Evolutionary conservation across 345 rosid genomes (phyloP), one percentile per base, ranked within the genome.

Genomic region (Gossypium raimondii): DNA sequence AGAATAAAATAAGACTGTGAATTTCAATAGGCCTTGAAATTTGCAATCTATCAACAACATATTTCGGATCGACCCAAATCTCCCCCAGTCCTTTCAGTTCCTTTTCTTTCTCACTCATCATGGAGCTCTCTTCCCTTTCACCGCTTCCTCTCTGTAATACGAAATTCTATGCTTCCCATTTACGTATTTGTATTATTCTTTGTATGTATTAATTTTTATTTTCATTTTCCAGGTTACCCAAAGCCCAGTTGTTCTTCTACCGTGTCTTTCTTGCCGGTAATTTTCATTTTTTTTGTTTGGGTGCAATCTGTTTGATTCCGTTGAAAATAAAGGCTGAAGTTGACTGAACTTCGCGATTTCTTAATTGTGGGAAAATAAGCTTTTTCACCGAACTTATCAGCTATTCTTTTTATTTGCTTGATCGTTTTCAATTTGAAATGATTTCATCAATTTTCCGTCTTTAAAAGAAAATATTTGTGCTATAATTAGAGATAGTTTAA

Each of bases 81-180:
- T 22, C 74, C 70, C 14, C n/a, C 61, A 2, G 7, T 52, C 14
- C 17, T 55, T 62, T 77, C 80, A 79, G 51, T 72, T 77, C 77
- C 9, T 10, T 65, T 65, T 34, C 41, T 34, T 65, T 18, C 52
- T 22, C 10, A 44, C n/a, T 43, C 10, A 11, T 22, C 41, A 90
- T 90, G 94, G 92, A 85, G 50, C 75, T 84, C 78, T 82, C 85
- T 82, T 83, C 88, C 72, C 11, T 74, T 14, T 70, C 82, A 73
- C 65, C 73, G n/a, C 78, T 76, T 65, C 77, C 71, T 76, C 78
- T 76, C 34, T 76, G 88, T 87, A 83, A 25, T 10, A 44, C 74
- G 34, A 57, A 14, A 50, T 17, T 50, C 57, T 9, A 16, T 67
- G 25, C 45, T 57, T 70, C 67, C 2, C 11, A 9, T 56, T 0